Evolutionary conservation across 2,329 filamentous ascomycete genomes (phyloP), one percentile per base, ranked within the genome.

Genomic region (Ascochyta fabae): DNA sequence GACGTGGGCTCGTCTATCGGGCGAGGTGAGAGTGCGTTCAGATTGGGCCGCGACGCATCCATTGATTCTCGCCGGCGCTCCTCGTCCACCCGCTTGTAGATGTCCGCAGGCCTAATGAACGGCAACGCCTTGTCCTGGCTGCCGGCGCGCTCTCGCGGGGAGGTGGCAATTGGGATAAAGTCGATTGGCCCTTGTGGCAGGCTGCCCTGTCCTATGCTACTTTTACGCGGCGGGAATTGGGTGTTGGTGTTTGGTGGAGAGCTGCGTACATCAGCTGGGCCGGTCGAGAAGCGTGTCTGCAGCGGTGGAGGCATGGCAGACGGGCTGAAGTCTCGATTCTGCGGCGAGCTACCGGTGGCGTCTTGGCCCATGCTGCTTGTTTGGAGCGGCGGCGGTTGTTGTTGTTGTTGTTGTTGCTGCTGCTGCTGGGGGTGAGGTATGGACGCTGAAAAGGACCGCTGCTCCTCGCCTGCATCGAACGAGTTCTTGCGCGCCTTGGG

Each of bases 51-150:
- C 19, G 80, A 76, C 9, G 83, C 84, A 2, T 88, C 87, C 53
- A 84, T 74, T 1, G 84, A 85, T 61, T 84, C 81, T 61, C 78
- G 82, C 58, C 84, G 80, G 48, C 81, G 82, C 61, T 90, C 88
- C 62, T 91, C 88, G 48, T 85, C 85, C 72, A 88, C 81, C 6
- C 88, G 85, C 67, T 84, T 88, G 72, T 94, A 93, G 38, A 93
- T 88, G 62, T 96, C 91, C 12, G 88, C 84, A 1, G 91, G 90
- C 34, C 89, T 83, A 52, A 92, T 81, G 62, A 94, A 87, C 0
- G 87, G 83, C 19, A 85, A 75, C 1, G 84, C 72, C 63, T 87
- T 87, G 45, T 77, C 70, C 24, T 75, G 75, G 54, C 61, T 67
- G 42, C 65, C 62, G 2, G 71, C 60, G 27, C 65, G 68, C 27